Evolutionary conservation across 495 filamentous ascomycete species (phyloP), one percentile per base, ranked within the genome.

Genomic region (Gamarada debralockiae): DNA sequence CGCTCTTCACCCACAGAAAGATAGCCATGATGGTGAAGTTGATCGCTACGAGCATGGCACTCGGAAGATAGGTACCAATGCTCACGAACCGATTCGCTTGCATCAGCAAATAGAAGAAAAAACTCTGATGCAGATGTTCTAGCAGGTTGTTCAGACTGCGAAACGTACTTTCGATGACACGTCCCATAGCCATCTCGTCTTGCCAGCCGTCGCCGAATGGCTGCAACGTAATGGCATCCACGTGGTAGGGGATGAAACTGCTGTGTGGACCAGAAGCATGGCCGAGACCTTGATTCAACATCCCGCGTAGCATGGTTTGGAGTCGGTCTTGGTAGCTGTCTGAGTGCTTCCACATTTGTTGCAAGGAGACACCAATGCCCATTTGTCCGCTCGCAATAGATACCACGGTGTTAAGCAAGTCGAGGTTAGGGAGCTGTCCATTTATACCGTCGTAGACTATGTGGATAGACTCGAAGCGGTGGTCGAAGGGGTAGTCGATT

Each of bases 31-130:
- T 92, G 17, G 88, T 95, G 57, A 97, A 97, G 65, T 92, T 97
- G 20, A 78, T 85, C 7, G 95, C 95, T 50, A 98, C 79, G 23
- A 97, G 70, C 95, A 98, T 97, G 6, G 92, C 93, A 67, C 90
- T 95, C 3, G 95, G 93, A 4, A 98, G 74, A 62, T 98, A 98
- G 1, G 93, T 98, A 17, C 93, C 93, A 55, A 98, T 98, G 67
- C 92, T 97, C 49, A 97, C 95, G 67, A 97, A 98, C 7, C 91
- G 81, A 48, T 93, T 85, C 15, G 83, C 76, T 48, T 90, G 84
- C 80, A 98, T 90, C 15, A 98, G 80, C 21, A 98, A 72, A 67
- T 98, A 98, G 72, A 98, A 97, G 77, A 98, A 98, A 77, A 97
- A 98, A 64, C 90, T 96, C 73, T 98, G 93, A 63, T 98, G 93